Percentiles rank a stretch among this genome's conserved stretches.
These are phyloP conservation scores for Polygonum maritimum DNA, from an alignment of 148 eudicot genomes.

Conservation along the genomic window DNA sequence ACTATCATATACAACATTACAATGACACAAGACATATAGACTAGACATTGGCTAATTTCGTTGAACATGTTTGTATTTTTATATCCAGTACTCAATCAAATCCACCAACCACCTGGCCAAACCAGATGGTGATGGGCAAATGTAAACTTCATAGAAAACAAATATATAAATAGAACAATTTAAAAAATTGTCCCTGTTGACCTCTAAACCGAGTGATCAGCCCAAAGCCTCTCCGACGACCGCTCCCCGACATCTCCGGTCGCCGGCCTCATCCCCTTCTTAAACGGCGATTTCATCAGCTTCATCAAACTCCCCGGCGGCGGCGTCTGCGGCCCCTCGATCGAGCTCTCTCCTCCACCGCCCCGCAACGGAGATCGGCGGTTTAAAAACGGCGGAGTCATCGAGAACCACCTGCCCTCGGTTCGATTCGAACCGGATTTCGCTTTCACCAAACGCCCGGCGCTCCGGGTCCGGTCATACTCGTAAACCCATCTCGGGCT, in stretches of 20 bases:
- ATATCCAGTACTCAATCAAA: not conserved
- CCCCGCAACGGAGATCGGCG: not conserved
- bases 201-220: not conserved
- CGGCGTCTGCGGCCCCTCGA: not conserved
- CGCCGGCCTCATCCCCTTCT: not conserved
- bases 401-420: not conserved
- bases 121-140: not conserved
- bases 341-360: not conserved
- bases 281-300: not conserved
- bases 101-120: not conserved
- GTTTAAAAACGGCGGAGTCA: not conserved
- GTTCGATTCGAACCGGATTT: not conserved
- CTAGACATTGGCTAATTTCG: not conserved
- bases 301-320: not conserved
- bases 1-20: too few species aligned
- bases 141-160: not conserved
- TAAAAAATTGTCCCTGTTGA: not conserved
- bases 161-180: not conserved
- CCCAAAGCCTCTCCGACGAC: conserved; percentile 10
- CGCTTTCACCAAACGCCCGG: not conserved
- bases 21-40: not conserved
- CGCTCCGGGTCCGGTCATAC: conserved; percentile 1
- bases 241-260: conserved; percentile 1
- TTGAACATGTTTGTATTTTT: not conserved
- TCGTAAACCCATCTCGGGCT: not conserved